Conservation (phyloP, 495 filamentous ascomycete species). For the Cercophora samala region DNA sequence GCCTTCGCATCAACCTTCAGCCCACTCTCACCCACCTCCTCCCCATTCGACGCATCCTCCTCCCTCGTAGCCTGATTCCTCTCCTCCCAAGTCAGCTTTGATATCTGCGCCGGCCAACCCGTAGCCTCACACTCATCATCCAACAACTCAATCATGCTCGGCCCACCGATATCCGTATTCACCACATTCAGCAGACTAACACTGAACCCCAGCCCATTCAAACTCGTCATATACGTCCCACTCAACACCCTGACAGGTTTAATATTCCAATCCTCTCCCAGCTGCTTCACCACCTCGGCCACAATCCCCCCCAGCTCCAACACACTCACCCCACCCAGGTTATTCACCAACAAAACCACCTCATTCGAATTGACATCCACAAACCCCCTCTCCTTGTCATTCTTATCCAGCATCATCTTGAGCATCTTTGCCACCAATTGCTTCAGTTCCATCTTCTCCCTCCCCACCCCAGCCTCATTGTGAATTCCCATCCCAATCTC, state of each 20-base stretch:
- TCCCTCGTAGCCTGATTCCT: constrained; percentile 47
- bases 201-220: constrained; percentile 92
- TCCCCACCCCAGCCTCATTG: constrained; percentile 85
- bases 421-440: constrained; percentile 78
- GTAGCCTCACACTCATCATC: constrained; percentile 81
- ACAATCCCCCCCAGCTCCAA: constrained; percentile 88
- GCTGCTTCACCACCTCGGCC: constrained; percentile 78
- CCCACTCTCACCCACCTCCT: constrained; percentile 60
- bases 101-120: constrained; percentile 78
- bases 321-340: constrained; percentile 86
- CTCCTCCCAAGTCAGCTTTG: constrained; percentile 56
- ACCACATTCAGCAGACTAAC: constrained; percentile 77
- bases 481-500: constrained; percentile 99
- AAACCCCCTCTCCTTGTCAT: constrained; percentile 79
- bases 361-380: constrained; percentile 62
- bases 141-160: constrained; percentile 79
- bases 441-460: constrained; percentile 61
- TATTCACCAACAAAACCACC: constrained; percentile 82
- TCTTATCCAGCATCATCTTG: constrained; percentile 69
- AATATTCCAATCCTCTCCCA: constrained; percentile 64
- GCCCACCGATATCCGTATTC: constrained; percentile 75
- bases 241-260: constrained; percentile 65
- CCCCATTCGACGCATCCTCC: constrained; percentile 38
- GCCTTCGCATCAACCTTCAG: constrained; percentile 60
- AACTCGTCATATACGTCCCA: constrained; percentile 77